Evolutionary conservation across 2,329 filamentous ascomycete species (phyloP).

Genomic region (Pleoardoris graminearum): DNA sequence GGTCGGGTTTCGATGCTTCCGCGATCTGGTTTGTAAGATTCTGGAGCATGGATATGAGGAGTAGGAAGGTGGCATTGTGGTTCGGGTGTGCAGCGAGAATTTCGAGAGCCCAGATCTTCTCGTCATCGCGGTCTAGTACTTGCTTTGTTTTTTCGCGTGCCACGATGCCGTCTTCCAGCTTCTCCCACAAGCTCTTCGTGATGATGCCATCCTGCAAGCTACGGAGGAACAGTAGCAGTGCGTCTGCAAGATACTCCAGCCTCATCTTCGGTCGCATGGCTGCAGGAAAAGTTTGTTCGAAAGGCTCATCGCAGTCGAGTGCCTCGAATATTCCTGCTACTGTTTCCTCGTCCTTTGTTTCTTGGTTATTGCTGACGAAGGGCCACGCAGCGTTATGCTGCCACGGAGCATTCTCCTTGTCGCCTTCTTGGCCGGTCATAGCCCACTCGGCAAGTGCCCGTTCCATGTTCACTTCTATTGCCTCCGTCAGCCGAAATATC

Average conservation of each 20-base stretch:
- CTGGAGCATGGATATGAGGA: constrained; percentile 76
- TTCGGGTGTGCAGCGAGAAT: constrained; percentile 68
- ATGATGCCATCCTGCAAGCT: constrained; percentile 81
- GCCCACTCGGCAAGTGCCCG: constrained; percentile 65
- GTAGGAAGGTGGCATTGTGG: constrained; percentile 87
- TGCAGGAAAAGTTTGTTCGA: constrained; percentile 61
- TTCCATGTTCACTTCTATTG: constrained; percentile 65
- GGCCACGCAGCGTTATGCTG: constrained; percentile 61
- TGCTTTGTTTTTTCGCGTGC: constrained; percentile 49
- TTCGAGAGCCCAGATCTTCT: constrained; percentile 69
- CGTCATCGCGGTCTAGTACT: constrained; percentile 55
- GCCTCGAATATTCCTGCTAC: constrained; percentile 61
- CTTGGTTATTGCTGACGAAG: constrained; percentile 50
- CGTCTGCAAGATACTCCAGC: constrained; percentile 74
- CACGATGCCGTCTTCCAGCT: constrained; percentile 32
- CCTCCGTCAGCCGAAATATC: constrained; percentile 85
- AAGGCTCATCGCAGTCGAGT: constrained; percentile 69
- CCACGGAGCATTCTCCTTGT: constrained; percentile 56
- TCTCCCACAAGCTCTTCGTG: constrained; percentile 66
- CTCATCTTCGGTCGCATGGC: constrained; percentile 67
- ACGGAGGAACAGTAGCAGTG: constrained; percentile 72
- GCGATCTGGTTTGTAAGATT: constrained; percentile 60
- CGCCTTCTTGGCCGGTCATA: constrained; percentile 55
- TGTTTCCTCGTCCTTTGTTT: constrained; percentile 53
- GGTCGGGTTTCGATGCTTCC: constrained; percentile 26